phyloP scores from a whole-genome alignment of 139 green algal species.

The Pseudopediastrum boryanum region DNA sequence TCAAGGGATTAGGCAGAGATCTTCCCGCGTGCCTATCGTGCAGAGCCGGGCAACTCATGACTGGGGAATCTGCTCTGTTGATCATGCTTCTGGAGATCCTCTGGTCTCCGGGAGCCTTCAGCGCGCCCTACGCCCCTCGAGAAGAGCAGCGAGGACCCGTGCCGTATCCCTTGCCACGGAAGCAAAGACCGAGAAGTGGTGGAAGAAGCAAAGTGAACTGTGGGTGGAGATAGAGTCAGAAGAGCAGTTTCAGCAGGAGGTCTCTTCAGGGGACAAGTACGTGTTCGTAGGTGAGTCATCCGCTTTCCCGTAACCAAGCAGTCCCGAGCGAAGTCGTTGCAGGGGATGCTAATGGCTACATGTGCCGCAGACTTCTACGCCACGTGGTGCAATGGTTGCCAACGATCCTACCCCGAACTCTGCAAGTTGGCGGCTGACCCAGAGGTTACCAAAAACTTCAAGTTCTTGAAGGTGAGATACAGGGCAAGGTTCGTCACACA shows the following conservation, averaged over 20 bases:
- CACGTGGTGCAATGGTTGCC: constrained; percentile 54
- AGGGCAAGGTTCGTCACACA: too few species aligned
- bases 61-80: too few species aligned
- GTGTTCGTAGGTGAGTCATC: constrained; percentile 46
- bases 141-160: too few species aligned
- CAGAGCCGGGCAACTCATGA: too few species aligned
- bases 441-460: constrained; percentile 44
- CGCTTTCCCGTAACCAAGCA: not conserved
- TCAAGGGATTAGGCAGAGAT: too few species aligned
- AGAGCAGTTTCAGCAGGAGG: constrained; percentile 43
- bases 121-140: too few species aligned
- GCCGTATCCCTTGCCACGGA: too few species aligned
- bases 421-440: constrained; percentile 39
- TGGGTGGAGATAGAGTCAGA: constrained; percentile 51
- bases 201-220: constrained; percentile 49
- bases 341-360: too few species aligned
- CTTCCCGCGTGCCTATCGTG: too few species aligned
- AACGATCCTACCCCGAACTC: constrained; percentile 53
- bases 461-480: constrained; percentile 63
- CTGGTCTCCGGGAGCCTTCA: too few species aligned
- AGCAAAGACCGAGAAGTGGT: constrained; percentile 46
- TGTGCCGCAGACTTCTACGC: constrained; percentile 37
- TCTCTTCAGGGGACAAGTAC: constrained; percentile 37
- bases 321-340: not conserved
- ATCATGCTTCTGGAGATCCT: too few species aligned